These are phyloP conservation scores for Tolypocladium capitatum DNA, from an alignment of 2,329 filamentous ascomycete genomes.

Conservation along the genomic window DNA sequence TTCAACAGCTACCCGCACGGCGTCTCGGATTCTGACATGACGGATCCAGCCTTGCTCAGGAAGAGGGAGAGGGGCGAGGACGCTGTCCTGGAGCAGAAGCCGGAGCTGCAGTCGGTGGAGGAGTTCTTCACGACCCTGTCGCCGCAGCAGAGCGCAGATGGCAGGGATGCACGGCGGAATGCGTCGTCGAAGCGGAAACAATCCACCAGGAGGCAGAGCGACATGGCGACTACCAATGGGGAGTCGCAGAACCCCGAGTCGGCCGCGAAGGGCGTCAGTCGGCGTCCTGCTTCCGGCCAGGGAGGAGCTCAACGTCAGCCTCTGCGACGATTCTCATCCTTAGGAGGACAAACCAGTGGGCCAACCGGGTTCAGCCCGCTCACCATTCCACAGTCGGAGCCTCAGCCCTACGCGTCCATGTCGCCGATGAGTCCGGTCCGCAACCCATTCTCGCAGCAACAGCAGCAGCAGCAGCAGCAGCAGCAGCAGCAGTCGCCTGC, in stretches of 20 bases:
- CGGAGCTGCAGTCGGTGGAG: conserved; percentile 84
- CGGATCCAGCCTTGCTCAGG: conserved; percentile 54
- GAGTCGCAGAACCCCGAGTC: conserved; percentile 1
- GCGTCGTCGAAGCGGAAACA: conserved; percentile 21
- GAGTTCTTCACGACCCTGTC: conserved; percentile 81
- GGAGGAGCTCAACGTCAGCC: conserved; percentile 8
- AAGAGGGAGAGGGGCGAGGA: conserved; percentile 74
- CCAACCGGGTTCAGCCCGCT: conserved; percentile 26
- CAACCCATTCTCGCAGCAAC: conserved; percentile 23
- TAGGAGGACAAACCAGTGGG: conserved; percentile 28
- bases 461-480: conserved; percentile 16
- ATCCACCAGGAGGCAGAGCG: conserved; percentile 21
- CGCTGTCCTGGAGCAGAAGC: conserved; percentile 75
- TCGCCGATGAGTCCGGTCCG: conserved; percentile 40
- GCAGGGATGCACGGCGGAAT: conserved; percentile 11
- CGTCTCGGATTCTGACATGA: conserved; percentile 71
- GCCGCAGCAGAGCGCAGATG: conserved; percentile 42
- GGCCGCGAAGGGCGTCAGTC: conserved; percentile 3
- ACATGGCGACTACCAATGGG: conserved; percentile 1
- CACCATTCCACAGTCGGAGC: conserved; percentile 27
- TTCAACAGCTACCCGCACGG: conserved; percentile 91
- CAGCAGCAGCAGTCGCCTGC: conserved; percentile 11
- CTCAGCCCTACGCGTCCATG: conserved; percentile 30
- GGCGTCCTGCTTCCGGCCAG: conserved; percentile 2
- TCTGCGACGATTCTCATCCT: conserved; percentile 25